A percentile compares a stretch with the other conserved stretches of the same genome.
Conservation (phyloP, 192 early-diverging fungal genomes). For the Tieghemiomyces parasiticus region DNA sequence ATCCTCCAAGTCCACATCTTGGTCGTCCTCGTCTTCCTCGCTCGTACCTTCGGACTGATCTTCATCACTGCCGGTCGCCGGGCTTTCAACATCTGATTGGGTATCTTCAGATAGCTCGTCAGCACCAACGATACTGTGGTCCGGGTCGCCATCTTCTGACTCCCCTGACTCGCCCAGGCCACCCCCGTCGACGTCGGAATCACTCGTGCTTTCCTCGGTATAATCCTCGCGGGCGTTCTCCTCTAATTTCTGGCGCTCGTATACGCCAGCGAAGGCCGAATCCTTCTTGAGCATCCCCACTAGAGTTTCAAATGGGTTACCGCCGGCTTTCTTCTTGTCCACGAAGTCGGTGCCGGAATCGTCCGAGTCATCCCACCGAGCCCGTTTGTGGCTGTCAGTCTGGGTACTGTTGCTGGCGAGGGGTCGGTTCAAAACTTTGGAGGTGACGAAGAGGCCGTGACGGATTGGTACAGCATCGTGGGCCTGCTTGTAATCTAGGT, state of each 20-base stretch:
- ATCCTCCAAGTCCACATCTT: conserved; percentile 5
- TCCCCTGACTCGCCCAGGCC: conserved; percentile 14
- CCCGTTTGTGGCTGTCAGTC: not conserved
- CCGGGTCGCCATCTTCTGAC: not conserved
- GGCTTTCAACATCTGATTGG: no score
- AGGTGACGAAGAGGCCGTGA: not conserved
- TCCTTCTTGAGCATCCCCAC: conserved; percentile 39
- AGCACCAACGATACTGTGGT: no score
- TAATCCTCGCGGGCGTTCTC: conserved; percentile 19
- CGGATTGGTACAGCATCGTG: not conserved
- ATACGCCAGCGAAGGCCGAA: conserved; percentile 32
- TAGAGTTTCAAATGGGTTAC: conserved; percentile 33
- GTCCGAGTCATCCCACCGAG: not conserved
- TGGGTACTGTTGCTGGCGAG: not conserved
- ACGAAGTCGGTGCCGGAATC: not conserved
- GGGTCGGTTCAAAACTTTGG: not conserved
- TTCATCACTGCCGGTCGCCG: no score
- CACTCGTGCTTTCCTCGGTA: not conserved
- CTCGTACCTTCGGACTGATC: no score
- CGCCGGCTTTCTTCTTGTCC: not conserved
- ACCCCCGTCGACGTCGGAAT: conserved; percentile 12
- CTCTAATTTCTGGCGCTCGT: conserved; percentile 30
- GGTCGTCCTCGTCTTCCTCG: conserved; percentile 12
- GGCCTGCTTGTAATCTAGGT: not conserved
- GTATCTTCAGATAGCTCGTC: no score